phyloP scores from a whole-genome alignment of 495 filamentous ascomycete genomes.

The Astrothelium macrocarpum region DNA sequence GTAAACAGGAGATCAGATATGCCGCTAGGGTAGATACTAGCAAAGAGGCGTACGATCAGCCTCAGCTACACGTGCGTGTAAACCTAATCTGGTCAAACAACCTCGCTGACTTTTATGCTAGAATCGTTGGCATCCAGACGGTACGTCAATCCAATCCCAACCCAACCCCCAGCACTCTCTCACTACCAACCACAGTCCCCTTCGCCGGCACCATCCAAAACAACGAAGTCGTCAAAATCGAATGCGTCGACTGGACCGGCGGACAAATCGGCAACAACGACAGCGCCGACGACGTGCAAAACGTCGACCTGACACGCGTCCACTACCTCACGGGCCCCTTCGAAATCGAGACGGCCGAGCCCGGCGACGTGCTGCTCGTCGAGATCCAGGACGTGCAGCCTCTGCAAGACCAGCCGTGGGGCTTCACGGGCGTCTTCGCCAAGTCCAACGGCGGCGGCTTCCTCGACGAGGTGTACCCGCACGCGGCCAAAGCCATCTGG shows the following conservation, averaged over 20 bases:
- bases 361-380: slow-evolving; percentile 77
- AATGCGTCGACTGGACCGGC: slow-evolving; percentile 65
- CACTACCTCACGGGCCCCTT: slow-evolving; percentile 92
- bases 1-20: slow-evolving; percentile 49
- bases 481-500: slow-evolving; percentile 92
- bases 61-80: slow-evolving; percentile 57
- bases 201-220: slow-evolving; percentile 65
- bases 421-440: slow-evolving; percentile 80
- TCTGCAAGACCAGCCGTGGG: slow-evolving; percentile 79
- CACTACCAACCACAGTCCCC: slow-evolving; percentile 50
- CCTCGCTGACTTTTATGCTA: slow-evolving; percentile 26
- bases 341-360: slow-evolving; percentile 75
- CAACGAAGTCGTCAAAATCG: slow-evolving; percentile 86
- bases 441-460: slow-evolving; percentile 84
- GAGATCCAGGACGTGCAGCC: slow-evolving; percentile 97
- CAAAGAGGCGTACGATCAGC: slow-evolving; percentile 66
- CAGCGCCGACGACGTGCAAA: slow-evolving; percentile 74
- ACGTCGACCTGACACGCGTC: slow-evolving; percentile 64
- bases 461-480: slow-evolving; percentile 80
- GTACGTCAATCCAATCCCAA: slow-evolving; percentile 37
- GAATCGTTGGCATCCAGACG: slow-evolving; percentile 94
- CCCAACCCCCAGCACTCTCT: not conserved
- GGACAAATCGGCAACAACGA: slow-evolving; percentile 89
- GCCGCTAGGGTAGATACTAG: slow-evolving; percentile 68
- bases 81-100: not conserved